Conservation (phyloP, 2,329 filamentous ascomycete species). For the Leptosphaerulina australis region DNA sequence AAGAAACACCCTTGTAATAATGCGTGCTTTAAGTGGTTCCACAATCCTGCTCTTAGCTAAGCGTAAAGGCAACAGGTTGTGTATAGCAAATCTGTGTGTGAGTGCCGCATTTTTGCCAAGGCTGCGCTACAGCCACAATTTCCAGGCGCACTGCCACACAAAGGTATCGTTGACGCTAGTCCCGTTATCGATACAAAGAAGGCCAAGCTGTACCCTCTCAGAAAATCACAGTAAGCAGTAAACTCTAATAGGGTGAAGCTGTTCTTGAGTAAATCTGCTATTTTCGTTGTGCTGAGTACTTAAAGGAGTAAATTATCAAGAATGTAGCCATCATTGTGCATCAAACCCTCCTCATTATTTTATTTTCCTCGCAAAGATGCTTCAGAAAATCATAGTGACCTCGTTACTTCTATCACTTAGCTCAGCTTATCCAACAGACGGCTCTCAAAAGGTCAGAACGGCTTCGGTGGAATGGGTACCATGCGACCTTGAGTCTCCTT, state of each 20-base stretch:
- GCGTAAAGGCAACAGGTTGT: no score
- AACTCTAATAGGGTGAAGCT: neutral
- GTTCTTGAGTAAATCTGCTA: neutral
- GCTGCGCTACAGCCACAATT: no score
- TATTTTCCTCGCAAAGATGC: conserved; percentile 5
- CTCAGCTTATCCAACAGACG: conserved; percentile 9
- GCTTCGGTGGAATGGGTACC: conserved; percentile 15
- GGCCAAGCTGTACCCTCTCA: conserved; percentile 4
- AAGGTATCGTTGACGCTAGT: conserved; percentile 1
- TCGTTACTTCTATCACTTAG: conserved; percentile 8
- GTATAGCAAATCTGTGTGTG: no score
- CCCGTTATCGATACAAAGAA: neutral
- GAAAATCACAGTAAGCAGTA: conserved; percentile 6
- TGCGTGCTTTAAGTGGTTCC: no score
- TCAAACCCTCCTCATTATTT: neutral
- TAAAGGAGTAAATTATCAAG: neutral
- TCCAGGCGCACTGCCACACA: conserved; percentile 16
- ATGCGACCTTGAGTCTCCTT: conserved; percentile 20
- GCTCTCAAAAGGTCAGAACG: neutral
- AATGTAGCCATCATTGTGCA: neutral
- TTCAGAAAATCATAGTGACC: conserved; percentile 1
- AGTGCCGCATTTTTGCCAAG: no score
- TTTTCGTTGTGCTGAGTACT: conserved; percentile 1
- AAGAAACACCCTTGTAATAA: no score
- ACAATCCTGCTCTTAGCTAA: no score